Percentiles rank a stretch among this genome's conserved stretches.
phyloP scores from a whole-genome alignment of 2,329 filamentous ascomycete genomes.

The Cladosporium sp. region DNA sequence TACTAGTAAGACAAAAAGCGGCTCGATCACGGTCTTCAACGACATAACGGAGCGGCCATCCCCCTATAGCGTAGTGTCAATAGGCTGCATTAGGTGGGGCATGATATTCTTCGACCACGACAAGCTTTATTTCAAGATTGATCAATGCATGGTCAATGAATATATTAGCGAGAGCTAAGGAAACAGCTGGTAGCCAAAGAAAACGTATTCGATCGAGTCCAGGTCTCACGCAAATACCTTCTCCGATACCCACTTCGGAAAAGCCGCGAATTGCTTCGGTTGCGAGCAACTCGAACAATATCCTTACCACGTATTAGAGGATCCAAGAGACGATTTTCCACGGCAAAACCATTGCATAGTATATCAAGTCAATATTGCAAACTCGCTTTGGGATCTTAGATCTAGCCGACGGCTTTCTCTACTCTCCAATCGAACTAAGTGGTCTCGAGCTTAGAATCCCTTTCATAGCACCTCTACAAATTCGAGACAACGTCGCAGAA shows the following conservation, averaged over 20 bases:
- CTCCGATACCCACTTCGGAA: conserved; percentile 49
- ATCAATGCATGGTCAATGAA: conserved; percentile 51
- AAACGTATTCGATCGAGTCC: conserved; percentile 53
- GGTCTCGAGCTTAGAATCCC: conserved; percentile 47
- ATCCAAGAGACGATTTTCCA: conserved; percentile 46
- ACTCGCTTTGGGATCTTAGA: conserved; percentile 46
- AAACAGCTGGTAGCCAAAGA: conserved; percentile 51
- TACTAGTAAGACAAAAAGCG: not conserved
- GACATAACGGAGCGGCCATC: not conserved
- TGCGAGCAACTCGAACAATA: conserved; percentile 46
- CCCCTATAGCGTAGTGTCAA: conserved; percentile 38
- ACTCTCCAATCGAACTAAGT: conserved; percentile 47
- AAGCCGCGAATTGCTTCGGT: conserved; percentile 48
- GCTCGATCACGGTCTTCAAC: not conserved
- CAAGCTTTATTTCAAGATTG: conserved; percentile 53
- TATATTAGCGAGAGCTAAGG: conserved; percentile 53
- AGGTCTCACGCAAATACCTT: conserved; percentile 49
- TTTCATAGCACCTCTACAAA: conserved; percentile 43
- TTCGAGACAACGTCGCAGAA: conserved; percentile 41
- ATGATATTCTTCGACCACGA: conserved; percentile 51
- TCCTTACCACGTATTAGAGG: conserved; percentile 45
- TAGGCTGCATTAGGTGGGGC: conserved; percentile 52
- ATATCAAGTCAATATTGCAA: conserved; percentile 43
- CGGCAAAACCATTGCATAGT: conserved; percentile 24
- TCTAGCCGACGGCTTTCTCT: conserved; percentile 48